A percentile compares a stretch with the other conserved stretches of the same genome.
These are phyloP conservation scores for Curvularia verruculosa DNA, from an alignment of 2,329 filamentous ascomycete genomes.

Conservation along the genomic window DNA sequence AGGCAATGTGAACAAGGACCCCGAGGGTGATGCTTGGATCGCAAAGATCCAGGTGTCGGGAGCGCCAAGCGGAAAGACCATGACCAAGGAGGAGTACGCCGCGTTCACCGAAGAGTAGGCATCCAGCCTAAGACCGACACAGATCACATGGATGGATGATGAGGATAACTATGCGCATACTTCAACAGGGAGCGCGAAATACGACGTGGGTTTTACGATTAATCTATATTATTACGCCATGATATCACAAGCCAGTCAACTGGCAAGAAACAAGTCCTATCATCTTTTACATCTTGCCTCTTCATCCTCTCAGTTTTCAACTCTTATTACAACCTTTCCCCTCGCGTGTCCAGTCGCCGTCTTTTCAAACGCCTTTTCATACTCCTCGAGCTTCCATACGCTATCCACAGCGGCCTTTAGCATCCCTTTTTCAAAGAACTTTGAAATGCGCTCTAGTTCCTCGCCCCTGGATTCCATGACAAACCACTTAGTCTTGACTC, in stretches of 20 bases:
- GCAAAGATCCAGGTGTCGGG: conserved; percentile 82
- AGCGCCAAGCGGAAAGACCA: conserved; percentile 65
- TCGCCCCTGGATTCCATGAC: not conserved
- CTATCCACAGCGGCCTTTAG: not conserved
- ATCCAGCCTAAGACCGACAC: not conserved
- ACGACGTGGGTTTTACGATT: not conserved
- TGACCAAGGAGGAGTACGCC: conserved; percentile 80
- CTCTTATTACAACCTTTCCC: not conserved
- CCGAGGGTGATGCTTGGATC: conserved; percentile 92
- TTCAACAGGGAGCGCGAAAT: conserved; percentile 15
- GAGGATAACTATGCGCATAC: conserved; percentile 10
- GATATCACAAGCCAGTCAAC: not conserved
- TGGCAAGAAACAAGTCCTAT: not conserved
- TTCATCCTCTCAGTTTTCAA: not conserved
- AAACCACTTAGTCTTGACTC: not conserved
- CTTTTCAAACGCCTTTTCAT: not conserved
- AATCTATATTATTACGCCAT: not conserved
- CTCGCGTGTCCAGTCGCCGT: not conserved
- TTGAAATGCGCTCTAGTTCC: not conserved
- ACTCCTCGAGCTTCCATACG: not conserved
- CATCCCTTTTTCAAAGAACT: not conserved
- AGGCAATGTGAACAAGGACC: conserved; percentile 83
- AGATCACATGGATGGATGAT: not conserved
- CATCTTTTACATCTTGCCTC: not conserved
- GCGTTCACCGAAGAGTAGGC: conserved; percentile 66